Evolutionary conservation across 352 stramenopile species (phyloP).

Genomic region (Globisporangium cederbergense): DNA sequence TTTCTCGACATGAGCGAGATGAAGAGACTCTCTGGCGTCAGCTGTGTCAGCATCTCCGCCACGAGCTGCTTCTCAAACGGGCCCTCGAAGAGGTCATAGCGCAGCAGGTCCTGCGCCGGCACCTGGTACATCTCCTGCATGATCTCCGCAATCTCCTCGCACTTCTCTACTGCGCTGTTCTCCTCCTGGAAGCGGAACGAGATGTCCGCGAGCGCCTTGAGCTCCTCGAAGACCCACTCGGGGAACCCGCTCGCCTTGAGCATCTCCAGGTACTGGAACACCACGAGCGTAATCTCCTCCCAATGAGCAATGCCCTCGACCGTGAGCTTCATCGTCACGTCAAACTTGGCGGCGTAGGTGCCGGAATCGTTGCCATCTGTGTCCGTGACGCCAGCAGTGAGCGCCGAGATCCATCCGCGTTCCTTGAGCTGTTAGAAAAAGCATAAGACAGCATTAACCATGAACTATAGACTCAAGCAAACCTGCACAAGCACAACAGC

Average conservation of each 20-base stretch:
- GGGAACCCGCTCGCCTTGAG: slow-evolving; percentile 46
- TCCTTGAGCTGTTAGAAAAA: slow-evolving; percentile 53
- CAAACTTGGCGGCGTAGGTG: slow-evolving; percentile 64
- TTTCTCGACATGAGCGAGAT: slow-evolving; percentile 51
- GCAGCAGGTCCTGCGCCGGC: slow-evolving; percentile 44
- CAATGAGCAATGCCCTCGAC: slow-evolving; percentile 54
- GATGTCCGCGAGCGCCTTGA: slow-evolving; percentile 61
- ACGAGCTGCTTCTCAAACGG: slow-evolving; percentile 42
- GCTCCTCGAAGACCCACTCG: slow-evolving; percentile 72
- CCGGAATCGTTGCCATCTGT: slow-evolving; percentile 72
- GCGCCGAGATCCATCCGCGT: slow-evolving; percentile 69
- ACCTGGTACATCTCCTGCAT: slow-evolving; percentile 76
- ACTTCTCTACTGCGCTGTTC: slow-evolving; percentile 56
- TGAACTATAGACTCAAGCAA: neutral
- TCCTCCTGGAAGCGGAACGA: slow-evolving; percentile 80
- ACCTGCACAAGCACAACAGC: neutral
- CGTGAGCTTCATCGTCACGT: slow-evolving; percentile 74
- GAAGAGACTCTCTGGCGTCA: slow-evolving; percentile 48
- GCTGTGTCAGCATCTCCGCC: slow-evolving; percentile 34
- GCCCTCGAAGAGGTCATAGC: slow-evolving; percentile 64
- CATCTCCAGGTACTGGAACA: slow-evolving; percentile 74
- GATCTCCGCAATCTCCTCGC: slow-evolving; percentile 64
- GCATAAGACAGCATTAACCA: neutral
- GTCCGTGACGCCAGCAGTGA: slow-evolving; percentile 69
- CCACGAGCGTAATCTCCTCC: slow-evolving; percentile 49